phyloP scores from a whole-genome alignment of 139 green algal genomes.

The Mesotaenium endlicherianum region DNA sequence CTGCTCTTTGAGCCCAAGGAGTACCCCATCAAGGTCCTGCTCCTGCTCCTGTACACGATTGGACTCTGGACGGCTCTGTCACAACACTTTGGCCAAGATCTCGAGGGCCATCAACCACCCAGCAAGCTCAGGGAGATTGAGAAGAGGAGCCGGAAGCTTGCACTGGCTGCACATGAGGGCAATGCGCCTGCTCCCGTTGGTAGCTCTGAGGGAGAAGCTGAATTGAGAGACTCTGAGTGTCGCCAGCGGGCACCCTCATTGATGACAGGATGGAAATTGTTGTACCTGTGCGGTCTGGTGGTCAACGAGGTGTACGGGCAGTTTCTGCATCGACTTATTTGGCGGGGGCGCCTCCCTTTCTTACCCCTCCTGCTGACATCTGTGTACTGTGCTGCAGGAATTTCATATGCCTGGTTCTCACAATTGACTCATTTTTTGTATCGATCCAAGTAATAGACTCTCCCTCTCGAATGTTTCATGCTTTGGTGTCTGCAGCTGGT shows the following conservation, averaged over 20 bases:
- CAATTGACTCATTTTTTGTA: conserved; percentile 33
- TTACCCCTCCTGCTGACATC: conserved; percentile 75
- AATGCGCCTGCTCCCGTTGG: background rate
- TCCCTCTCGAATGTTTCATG: too few relatives aligned
- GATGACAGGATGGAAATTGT: too few relatives aligned
- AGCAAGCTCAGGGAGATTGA: too few relatives aligned
- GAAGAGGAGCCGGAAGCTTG: too few relatives aligned
- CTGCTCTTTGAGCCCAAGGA: conserved; percentile 77
- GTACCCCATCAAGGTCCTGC: conserved; percentile 74
- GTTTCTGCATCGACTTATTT: conserved; percentile 57
- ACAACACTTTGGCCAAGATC: too few relatives aligned
- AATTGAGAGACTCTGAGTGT: background rate
- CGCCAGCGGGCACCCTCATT: too few relatives aligned
- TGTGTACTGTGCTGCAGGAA: conserved; percentile 37
- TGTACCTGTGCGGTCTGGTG: conserved; percentile 60
- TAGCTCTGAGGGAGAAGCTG: background rate
- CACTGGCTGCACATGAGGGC: background rate
- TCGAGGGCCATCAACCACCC: too few relatives aligned
- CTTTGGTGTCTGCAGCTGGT: too few relatives aligned
- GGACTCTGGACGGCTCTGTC: background rate
- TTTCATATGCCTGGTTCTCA: conserved; percentile 27
- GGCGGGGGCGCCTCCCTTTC: conserved; percentile 69
- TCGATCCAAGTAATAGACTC: too few relatives aligned
- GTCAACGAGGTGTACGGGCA: conserved; percentile 68
- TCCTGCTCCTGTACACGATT: conserved; percentile 25